Base-by-base conservation (phyloP, 192 early-diverging fungal species). In the Coemansia furcata region DNA sequence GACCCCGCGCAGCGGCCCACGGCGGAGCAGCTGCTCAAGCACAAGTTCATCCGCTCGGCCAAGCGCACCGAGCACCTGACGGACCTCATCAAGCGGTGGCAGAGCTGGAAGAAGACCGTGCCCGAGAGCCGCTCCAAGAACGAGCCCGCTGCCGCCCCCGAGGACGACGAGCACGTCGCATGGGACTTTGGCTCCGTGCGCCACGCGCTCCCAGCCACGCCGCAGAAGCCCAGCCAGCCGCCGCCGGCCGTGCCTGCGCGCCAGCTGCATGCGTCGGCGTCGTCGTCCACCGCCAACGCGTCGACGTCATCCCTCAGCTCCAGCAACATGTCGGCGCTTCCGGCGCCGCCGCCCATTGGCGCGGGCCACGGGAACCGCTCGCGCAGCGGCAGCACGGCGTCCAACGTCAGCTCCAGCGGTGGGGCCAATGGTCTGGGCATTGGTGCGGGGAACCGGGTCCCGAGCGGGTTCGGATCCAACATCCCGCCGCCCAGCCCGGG, bases 51-150 rank as follows among this genome's bases (percentile, higher is more conserved):
- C 46, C 79, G 87, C 21, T 85, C 83, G 39, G 92, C 92, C 4
- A 93, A 94, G 73, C 94, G 94, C 57, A 88, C 89, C 0, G 89
- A 92, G 3, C 92, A 92, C 71, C 72, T 98, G 58, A 92, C 90
- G 19, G 94, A 96, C 42, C 73, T 98, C 30, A 90, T 94, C 49
- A 90, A 93, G 71, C 72, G 88, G 43, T 90, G 96, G 83, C 89
- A 95, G 65, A 84, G 83, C 54, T 96, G 91, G 91, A 65, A 91
- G 61, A 74, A 83, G 55, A 84, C 85, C 8, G 76, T 84, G 3
- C 83, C 86, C 3, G 86, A 82, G 37, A 68, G 44, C 46, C 74
- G 74, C 55, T 62, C 42, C 36, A 73, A 80, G 71, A 36, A 63
- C 4, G 82, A 76, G 7, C 55, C 65, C 2, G 62, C 23, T 1